These are phyloP conservation scores for Cercophora scortea DNA, from an alignment of 495 filamentous ascomycete species.

Conservation along the genomic window DNA sequence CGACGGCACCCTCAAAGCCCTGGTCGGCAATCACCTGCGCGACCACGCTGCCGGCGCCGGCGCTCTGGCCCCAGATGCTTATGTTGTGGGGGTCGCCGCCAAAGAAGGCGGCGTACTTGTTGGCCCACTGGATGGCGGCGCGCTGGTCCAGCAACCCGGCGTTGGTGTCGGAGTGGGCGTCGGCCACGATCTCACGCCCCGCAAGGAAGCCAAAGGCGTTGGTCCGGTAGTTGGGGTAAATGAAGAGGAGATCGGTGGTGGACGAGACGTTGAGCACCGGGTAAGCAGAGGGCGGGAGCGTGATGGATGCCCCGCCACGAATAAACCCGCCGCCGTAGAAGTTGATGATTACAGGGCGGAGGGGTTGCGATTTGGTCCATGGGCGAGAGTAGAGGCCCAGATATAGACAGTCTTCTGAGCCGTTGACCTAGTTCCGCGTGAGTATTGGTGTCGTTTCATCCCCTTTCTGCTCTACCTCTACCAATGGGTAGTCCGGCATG, in stretches of 20 bases:
- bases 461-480: background rate
- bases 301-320: slow-evolving; percentile 45
- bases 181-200: slow-evolving; percentile 41
- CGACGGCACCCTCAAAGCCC: slow-evolving; percentile 14
- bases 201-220: slow-evolving; percentile 55
- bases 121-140: slow-evolving; percentile 44
- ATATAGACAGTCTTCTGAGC: slow-evolving; percentile 56
- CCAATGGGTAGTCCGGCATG: background rate
- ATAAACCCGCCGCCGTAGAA: slow-evolving; percentile 60
- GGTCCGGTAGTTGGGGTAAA: slow-evolving; percentile 48
- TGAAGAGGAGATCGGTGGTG: slow-evolving; percentile 41
- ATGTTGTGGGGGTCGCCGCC: slow-evolving; percentile 41
- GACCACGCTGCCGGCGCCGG: slow-evolving; percentile 49
- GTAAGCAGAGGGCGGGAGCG: slow-evolving; percentile 46
- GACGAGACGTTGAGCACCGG: slow-evolving; percentile 45
- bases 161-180: slow-evolving; percentile 41
- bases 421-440: slow-evolving; percentile 32
- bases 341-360: slow-evolving; percentile 49
- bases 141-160: slow-evolving; percentile 43
- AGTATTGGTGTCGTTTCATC: background rate
- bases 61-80: slow-evolving; percentile 33
- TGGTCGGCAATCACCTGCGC: slow-evolving; percentile 37
- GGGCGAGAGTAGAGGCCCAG: slow-evolving; percentile 51
- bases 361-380: slow-evolving; percentile 32
- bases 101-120: slow-evolving; percentile 42